These are phyloP conservation scores for Stenogyne calaminthoides DNA, from an alignment of 305 asterid species.

Conservation along the genomic window DNA sequence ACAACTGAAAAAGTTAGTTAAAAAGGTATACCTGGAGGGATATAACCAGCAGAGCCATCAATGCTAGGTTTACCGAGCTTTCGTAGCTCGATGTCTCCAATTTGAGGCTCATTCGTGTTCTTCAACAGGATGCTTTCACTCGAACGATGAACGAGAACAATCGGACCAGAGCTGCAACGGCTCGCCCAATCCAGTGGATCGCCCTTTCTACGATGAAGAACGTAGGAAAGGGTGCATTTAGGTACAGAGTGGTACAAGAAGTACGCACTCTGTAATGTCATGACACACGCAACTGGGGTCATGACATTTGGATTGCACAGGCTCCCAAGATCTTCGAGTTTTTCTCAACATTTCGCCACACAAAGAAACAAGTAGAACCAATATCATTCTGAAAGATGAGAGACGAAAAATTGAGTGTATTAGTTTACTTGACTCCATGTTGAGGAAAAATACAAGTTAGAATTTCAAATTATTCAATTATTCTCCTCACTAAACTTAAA, in stretches of 20 bases:
- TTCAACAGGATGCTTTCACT: conserved; percentile 65
- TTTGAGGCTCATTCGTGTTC: conserved; percentile 69
- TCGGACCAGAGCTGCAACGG: conserved; percentile 59
- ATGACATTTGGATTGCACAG: too few species aligned
- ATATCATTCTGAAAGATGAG: too few species aligned
- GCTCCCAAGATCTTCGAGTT: too few species aligned
- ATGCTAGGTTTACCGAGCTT: conserved; percentile 40
- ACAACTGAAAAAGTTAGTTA: too few species aligned
- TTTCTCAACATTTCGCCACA: too few species aligned
- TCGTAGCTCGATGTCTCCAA: conserved; percentile 84
- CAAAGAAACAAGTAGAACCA: too few species aligned
- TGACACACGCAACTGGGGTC: too few species aligned
- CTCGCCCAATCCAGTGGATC: conserved; percentile 63
- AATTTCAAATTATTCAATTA: too few species aligned
- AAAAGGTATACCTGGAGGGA: conserved; percentile 69
- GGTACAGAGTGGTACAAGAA: conserved; percentile 61
- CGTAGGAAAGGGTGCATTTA: conserved; percentile 57
- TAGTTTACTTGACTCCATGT: too few species aligned
- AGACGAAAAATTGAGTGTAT: too few species aligned
- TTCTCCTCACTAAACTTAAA: too few species aligned
- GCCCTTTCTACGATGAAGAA: conserved; percentile 52
- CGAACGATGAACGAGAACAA: conserved; percentile 72
- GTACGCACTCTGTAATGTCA: conserved; percentile 36
- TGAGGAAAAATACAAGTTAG: too few species aligned
- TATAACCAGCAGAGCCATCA: conserved; percentile 79